These are phyloP conservation scores for Pyrenophora teres DNA, from an alignment of 2,329 filamentous ascomycete species.

Conservation along the genomic window DNA sequence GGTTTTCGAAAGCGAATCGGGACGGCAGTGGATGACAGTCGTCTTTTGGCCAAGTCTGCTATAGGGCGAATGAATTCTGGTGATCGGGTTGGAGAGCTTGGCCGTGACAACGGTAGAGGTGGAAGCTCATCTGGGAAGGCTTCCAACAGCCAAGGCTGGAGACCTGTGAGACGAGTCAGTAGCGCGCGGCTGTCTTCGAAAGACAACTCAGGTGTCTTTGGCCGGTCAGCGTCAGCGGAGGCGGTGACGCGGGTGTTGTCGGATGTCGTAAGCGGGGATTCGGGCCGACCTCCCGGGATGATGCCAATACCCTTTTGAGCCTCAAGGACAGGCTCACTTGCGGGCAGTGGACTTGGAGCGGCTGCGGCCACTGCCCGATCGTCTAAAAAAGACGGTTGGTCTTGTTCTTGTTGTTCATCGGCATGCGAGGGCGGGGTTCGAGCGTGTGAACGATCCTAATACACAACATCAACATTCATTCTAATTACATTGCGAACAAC, in stretches of 20 bases:
- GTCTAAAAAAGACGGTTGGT: constrained; percentile 66
- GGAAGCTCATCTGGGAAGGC: constrained; percentile 44
- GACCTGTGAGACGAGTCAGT: constrained; percentile 42
- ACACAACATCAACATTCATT: constrained; percentile 39
- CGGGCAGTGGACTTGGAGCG: constrained; percentile 51
- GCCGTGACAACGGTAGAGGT: constrained; percentile 38
- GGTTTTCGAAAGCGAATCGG: constrained; percentile 61
- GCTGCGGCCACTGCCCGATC: constrained; percentile 62
- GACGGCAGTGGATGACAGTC: constrained; percentile 54
- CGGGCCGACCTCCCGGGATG: constrained; percentile 41
- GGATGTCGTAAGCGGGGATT: constrained; percentile 34
- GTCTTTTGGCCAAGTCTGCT: constrained; percentile 25
- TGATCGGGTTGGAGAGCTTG: constrained; percentile 35
- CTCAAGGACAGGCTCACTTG: constrained; percentile 39
- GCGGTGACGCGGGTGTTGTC: constrained; percentile 30
- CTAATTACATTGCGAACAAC: constrained; percentile 35
- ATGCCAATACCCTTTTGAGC: constrained; percentile 33
- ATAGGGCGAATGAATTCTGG: constrained; percentile 30
- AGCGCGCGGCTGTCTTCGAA: constrained; percentile 42
- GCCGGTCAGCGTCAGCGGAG: constrained; percentile 29
- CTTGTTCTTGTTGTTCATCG: constrained; percentile 42
- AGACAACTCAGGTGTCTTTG: constrained; percentile 36
- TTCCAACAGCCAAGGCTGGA: constrained; percentile 42
- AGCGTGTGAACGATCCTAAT: constrained; percentile 38
- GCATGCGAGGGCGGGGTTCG: constrained; percentile 32